phyloP scores from a whole-genome alignment of 2,329 filamentous ascomycete species.

The Parasarocladium wereldwijsianum region DNA sequence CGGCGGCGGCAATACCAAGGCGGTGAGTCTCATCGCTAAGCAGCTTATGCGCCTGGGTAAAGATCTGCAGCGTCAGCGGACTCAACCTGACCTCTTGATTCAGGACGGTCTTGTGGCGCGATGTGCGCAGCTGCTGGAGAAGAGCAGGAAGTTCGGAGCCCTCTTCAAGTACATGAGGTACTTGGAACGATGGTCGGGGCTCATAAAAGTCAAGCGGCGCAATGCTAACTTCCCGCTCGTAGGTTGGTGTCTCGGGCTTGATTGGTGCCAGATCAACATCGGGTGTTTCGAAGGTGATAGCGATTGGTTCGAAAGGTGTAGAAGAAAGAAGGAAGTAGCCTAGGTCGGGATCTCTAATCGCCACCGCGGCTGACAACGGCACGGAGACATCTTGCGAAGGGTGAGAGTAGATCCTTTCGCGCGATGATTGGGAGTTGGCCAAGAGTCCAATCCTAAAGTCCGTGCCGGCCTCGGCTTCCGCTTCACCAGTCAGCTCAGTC shows the following conservation, averaged over 20 bases:
- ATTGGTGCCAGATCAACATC: conserved; percentile 32
- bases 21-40: conserved; percentile 54
- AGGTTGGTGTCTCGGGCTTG: conserved; percentile 24
- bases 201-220: conserved; percentile 38
- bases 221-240: conserved; percentile 19
- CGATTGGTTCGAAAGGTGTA: conserved; percentile 41
- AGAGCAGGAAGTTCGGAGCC: conserved; percentile 39
- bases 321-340: conserved; percentile 49
- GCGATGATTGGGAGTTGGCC: conserved; percentile 40
- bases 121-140: conserved; percentile 41
- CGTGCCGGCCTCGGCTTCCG: conserved; percentile 40
- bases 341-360: conserved; percentile 45
- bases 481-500: conserved; percentile 40
- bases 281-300: conserved; percentile 43
- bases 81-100: conserved; percentile 57
- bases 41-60: conserved; percentile 59
- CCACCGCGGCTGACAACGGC: conserved; percentile 37
- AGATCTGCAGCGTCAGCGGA: conserved; percentile 53
- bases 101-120: conserved; percentile 44
- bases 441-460: conserved; percentile 48
- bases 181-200: conserved; percentile 52
- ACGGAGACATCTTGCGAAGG: conserved; percentile 27
- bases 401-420: conserved; percentile 43
- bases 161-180: conserved; percentile 44
- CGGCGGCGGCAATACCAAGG: conserved; percentile 54